Base-by-base conservation (phyloP, 371 early-diverging fungal species). In the Lichtheimia hyalospora region DNA sequence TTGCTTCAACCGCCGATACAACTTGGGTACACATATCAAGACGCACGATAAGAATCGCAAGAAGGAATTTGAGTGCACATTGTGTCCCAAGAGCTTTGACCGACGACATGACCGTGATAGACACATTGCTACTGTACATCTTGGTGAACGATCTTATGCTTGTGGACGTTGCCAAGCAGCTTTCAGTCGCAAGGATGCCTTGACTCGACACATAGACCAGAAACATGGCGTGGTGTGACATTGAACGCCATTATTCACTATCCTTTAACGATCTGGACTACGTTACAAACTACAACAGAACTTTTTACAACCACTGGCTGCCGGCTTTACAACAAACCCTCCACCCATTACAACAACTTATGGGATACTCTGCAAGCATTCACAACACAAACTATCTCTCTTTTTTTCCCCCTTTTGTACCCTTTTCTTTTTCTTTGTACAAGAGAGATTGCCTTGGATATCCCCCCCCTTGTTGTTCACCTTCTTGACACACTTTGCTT, bases 101-200 rank as follows among this genome's bases (percentile, higher is more conserved):
- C 81, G 91, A 49, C 84, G 82, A 55, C 85, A 89, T 51, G 89
- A 95, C 67, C 73, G 92, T 39, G 84, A 88, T 56, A 78, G 95
- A 21, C 94, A 94, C 60, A 66, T 83, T 46, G 76, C 78, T 7
- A 81, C 84, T 3, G 84, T 86, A 27, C 90, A 90, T 62, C 77
- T 80, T 49, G 80, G 82, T 49, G 85, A 86, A 67, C 83, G 86
- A 20, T 73, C 75, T 28, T 85, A 73, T 66, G 62, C 63, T 44
- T 90, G 92, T 61, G 24, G 48, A 23, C 59, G 57, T 24, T 92
- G 92, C 69, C 44, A 70, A 3, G 79, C 83, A 52, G 71, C 77
- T 12, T 92, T 90, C 64, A 79, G 85, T 63, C 74, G 92, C 52
- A 81, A 82, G 66, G 92, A 92, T 67, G 90, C 89, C 13, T 69